Base-by-base conservation (phyloP, 106 monocot genomes). In the Dioscorea alata region DNA sequence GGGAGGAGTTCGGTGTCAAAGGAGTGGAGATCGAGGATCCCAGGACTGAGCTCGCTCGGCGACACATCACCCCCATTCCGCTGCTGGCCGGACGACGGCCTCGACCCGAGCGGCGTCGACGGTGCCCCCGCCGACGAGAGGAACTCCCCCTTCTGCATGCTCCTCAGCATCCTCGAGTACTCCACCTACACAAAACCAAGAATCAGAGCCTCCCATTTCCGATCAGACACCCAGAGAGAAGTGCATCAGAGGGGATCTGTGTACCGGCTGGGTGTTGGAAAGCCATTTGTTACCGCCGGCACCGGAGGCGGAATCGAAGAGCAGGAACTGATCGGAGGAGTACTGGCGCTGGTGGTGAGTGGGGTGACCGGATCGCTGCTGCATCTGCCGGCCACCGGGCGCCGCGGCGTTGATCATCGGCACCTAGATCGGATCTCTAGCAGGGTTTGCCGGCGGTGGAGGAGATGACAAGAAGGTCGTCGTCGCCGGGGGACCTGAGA, bases 11-110 rank as follows among this genome's bases (percentile, higher is more conserved):
- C 91, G 2, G 91, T 87, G 61, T 87, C 91, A 20, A 84, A 74
- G 15, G 86, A 82, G 61, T 91, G 86, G 61, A 91, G 79, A 84
- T 91, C 91, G 71, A 91, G 60, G 53, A 91, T 74, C 70, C 87
- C 91, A n/a, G 91, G 91, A 48, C 91, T 91, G 63, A 87, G 72
- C 63, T 84, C 87, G 33, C 65, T 82, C 15, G 69, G 73, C 4
- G 63, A 84, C 12, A 76, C 42, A 32, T 70, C 81, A 0, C 73
- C 91, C 13, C 67, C 69, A 32, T 74, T 79, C 62, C 48, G 78
- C 75, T 78, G 51, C 68, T 73, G 74, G 60, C 68, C 76, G 12
- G 84, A 74, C 13, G 42, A 42, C 42, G 84, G 28, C 63, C 76
- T 64, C 68, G 76, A 69, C 53, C 53, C 64, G 25, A 68, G 23